Evolutionary conservation across 2,329 filamentous ascomycete genomes (phyloP).

Genomic region (Teratosphaeriaceae sp.): DNA sequence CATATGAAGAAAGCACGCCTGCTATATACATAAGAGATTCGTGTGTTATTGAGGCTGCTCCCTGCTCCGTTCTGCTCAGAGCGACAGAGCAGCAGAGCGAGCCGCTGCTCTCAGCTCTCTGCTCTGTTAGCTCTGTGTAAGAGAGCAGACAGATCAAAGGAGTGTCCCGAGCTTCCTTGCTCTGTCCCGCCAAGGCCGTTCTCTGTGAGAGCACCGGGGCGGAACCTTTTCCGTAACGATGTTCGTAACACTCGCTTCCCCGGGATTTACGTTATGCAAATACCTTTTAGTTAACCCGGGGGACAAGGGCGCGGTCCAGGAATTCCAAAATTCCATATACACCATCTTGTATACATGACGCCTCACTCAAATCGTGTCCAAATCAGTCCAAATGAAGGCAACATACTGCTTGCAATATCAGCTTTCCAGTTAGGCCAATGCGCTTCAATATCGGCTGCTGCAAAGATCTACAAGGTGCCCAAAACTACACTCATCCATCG

Average conservation of each 20-base stretch:
- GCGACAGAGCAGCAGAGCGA: neutral
- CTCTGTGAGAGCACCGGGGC: too few relatives aligned
- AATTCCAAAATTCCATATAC: too few relatives aligned
- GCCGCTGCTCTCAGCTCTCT: neutral
- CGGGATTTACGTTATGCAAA: too few relatives aligned
- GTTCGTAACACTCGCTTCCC: too few relatives aligned
- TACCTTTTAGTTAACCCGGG: too few relatives aligned
- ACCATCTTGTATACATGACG: too few relatives aligned
- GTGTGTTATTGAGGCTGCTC: neutral
- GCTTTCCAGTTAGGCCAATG: neutral
- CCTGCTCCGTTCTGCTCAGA: neutral
- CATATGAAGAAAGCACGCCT: neutral
- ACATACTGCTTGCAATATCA: too few relatives aligned
- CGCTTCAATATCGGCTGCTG: neutral
- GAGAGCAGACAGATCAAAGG: neutral
- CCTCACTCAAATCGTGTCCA: too few relatives aligned
- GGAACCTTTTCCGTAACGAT: too few relatives aligned
- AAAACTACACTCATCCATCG: neutral
- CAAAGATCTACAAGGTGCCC: neutral
- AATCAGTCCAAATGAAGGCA: too few relatives aligned
- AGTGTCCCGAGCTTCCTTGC: neutral
- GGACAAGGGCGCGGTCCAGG: too few relatives aligned
- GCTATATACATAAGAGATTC: slow-evolving; percentile 1
- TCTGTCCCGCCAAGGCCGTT: too few relatives aligned
- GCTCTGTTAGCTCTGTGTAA: neutral